A percentile compares a stretch with the other conserved stretches of the same genome.
phyloP scores from a whole-genome alignment of 140 eudicot genomes.

The Oenanthe javanica region DNA sequence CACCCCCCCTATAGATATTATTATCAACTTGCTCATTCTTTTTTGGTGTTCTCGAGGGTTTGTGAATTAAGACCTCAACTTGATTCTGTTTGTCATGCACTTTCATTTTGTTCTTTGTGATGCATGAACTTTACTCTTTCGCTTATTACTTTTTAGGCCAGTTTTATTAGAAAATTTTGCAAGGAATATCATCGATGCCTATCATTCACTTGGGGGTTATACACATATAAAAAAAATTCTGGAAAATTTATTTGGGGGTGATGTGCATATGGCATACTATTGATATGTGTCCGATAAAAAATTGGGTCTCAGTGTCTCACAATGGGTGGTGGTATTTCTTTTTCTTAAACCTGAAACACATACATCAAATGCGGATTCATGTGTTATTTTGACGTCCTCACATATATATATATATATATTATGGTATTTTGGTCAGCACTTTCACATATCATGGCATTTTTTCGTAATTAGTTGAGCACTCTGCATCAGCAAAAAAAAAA shows the following conservation, averaged over 20 bases:
- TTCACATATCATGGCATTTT: too few species aligned
- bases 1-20: not conserved
- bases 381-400: not conserved
- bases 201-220: not conserved
- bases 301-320: not conserved
- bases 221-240: too few species aligned
- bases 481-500: not conserved
- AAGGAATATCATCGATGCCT: not conserved
- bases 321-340: not conserved
- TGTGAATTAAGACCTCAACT: not conserved
- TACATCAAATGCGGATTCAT: not conserved
- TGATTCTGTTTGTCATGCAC: not conserved
- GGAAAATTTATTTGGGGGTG: too few species aligned
- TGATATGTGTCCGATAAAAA: not conserved
- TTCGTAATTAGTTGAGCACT: not conserved
- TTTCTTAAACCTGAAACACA: not conserved
- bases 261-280: too few species aligned
- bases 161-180: not conserved
- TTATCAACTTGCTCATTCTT: too few species aligned
- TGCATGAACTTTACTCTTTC: constrained; percentile 6
- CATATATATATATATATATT: too few species aligned
- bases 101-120: not conserved
- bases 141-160: not conserved
- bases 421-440: too few species aligned
- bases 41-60: not conserved